phyloP scores from a whole-genome alignment of 148 eudicot species.

The Vaccinium corymbosum region DNA sequence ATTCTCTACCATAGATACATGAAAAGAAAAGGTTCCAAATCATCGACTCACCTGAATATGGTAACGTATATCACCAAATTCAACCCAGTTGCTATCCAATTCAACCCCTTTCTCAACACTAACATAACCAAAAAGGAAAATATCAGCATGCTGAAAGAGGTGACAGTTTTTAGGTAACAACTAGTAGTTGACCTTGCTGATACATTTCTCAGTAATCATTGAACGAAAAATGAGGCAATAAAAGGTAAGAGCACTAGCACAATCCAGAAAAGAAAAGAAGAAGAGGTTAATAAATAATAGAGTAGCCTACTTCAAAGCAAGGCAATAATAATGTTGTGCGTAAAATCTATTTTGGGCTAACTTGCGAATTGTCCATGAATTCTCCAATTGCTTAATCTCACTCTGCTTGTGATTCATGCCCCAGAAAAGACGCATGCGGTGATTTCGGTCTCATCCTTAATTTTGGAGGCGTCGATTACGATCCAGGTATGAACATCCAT shows the following conservation, averaged over 20 bases:
- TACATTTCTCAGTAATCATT: neutral
- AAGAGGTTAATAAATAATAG: neutral
- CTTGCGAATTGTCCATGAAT: neutral
- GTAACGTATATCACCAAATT: slow-evolving; percentile 89
- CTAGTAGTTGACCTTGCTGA: neutral
- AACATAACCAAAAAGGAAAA: slow-evolving; percentile 24
- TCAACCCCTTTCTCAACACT: slow-evolving; percentile 94
- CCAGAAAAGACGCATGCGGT: neutral
- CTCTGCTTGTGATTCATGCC: neutral
- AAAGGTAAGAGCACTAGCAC: neutral
- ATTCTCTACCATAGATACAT: neutral
- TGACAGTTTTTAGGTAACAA: neutral
- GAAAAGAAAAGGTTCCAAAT: neutral
- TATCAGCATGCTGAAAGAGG: neutral
- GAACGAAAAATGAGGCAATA: slow-evolving; percentile 1
- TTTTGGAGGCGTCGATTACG: neutral
- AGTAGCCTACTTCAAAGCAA: neutral
- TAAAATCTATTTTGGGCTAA: neutral
- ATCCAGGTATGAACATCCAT: neutral
- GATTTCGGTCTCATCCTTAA: neutral
- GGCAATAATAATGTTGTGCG: neutral
- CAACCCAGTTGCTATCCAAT: slow-evolving; percentile 86
- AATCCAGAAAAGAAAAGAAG: neutral
- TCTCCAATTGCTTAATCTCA: neutral
- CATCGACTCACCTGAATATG: slow-evolving; percentile 67